Percentiles rank a stretch among this genome's conserved stretches.
phyloP scores from a whole-genome alignment of 1,284 basidiomycete genomes.

The Ustilago bromivora region DNA sequence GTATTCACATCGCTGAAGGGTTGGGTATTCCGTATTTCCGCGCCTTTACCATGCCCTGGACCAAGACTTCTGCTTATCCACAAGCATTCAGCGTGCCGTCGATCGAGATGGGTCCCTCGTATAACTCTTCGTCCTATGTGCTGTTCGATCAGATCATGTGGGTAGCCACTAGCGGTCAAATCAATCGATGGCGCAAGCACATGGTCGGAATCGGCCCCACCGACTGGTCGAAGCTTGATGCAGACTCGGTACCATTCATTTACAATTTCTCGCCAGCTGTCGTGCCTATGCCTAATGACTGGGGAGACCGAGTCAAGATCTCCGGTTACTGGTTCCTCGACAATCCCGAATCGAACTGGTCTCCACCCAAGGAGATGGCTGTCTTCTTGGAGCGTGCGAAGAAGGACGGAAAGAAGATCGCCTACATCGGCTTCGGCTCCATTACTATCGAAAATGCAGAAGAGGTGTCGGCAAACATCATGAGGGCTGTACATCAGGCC shows the following conservation, averaged over 20 bases:
- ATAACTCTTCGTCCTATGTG: conserved; percentile 58
- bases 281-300: conserved; percentile 62
- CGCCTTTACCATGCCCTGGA: conserved; percentile 68
- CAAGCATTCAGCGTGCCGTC: conserved; percentile 64
- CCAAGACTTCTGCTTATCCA: conserved; percentile 57
- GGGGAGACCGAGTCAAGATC: conserved; percentile 58
- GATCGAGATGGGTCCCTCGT: conserved; percentile 52
- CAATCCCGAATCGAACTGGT: conserved; percentile 74
- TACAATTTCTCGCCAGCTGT: conserved; percentile 66
- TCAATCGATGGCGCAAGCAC: conserved; percentile 64
- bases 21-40: conserved; percentile 63
- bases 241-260: conserved; percentile 58
- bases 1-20: conserved; percentile 65
- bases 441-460: conserved; percentile 69
- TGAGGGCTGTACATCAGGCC: conserved; percentile 54
- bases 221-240: conserved; percentile 48
- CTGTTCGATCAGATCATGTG: conserved; percentile 65
- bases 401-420: conserved; percentile 73
- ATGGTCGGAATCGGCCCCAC: conserved; percentile 57
- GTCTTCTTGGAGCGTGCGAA: conserved; percentile 76
- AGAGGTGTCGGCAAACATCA: conserved; percentile 67
- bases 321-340: conserved; percentile 65
- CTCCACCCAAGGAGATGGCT: conserved; percentile 74
- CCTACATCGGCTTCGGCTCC: conserved; percentile 69
- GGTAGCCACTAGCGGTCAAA: conserved; percentile 60